Conservation (phyloP, 2,329 filamentous ascomycete genomes). For the Esteya vermicola region DNA sequence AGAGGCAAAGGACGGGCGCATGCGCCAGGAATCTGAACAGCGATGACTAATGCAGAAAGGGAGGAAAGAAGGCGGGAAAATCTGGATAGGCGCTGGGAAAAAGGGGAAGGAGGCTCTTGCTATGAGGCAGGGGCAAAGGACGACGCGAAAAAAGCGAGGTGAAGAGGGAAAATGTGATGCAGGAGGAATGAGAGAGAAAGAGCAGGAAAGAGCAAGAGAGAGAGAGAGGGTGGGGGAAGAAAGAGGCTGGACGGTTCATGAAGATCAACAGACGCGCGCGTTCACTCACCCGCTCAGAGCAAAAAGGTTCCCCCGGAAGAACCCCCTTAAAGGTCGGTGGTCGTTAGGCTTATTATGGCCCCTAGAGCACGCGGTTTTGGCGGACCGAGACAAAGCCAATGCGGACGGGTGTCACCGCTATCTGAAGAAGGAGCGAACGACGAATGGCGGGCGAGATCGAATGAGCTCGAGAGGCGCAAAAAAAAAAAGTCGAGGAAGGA, state of each 20-base stretch:
- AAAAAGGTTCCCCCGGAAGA: neutral
- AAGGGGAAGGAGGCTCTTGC: neutral
- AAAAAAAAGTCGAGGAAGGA: neutral
- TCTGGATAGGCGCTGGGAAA: neutral
- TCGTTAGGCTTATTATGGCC: neutral
- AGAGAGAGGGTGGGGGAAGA: neutral
- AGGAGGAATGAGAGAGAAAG: neutral
- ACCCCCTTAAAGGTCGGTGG: neutral
- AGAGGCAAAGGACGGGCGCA: neutral
- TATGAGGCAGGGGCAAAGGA: too few relatives aligned
- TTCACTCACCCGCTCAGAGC: conserved; percentile 1
- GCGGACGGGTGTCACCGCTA: neutral
- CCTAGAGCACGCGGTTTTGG: conserved; percentile 8
- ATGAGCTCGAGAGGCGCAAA: neutral
- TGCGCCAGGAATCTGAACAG: neutral
- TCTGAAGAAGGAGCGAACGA: neutral
- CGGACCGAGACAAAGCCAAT: conserved; percentile 6
- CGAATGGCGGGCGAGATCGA: neutral
- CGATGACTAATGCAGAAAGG: neutral
- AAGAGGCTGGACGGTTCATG: neutral
- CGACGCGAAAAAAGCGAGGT: neutral
- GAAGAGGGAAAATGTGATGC: neutral
- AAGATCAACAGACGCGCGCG: conserved; percentile 1
- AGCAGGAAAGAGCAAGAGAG: too few relatives aligned
- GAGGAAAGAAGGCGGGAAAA: neutral